phyloP scores from a whole-genome alignment of 2,329 filamentous ascomycete genomes.

The Phyllosticta capitalensis region DNA sequence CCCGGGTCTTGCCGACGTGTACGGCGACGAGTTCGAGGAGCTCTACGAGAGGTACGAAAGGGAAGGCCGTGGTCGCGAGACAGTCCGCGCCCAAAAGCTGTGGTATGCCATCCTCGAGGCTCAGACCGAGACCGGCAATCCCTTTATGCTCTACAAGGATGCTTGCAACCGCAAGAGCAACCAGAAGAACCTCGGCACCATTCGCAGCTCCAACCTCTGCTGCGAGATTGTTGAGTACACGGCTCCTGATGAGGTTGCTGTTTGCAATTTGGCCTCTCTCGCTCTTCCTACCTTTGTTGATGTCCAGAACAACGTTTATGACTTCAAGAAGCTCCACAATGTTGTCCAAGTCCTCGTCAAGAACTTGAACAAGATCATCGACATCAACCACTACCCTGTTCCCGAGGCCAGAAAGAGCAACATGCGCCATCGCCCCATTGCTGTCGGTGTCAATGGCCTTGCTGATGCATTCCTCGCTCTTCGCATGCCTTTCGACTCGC shows the following conservation, averaged over 20 bases:
- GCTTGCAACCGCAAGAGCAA: conserved; percentile 98
- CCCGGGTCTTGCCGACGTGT: conserved; percentile 88
- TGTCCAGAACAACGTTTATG: conserved; percentile 71
- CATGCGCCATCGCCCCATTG: conserved; percentile 91
- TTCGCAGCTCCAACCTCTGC: conserved; percentile 97
- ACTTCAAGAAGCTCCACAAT: conserved; percentile 95
- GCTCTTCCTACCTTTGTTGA: conserved; percentile 88
- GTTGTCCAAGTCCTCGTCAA: conserved; percentile 85
- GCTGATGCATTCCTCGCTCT: conserved; percentile 96
- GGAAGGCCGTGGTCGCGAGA: conserved; percentile 79
- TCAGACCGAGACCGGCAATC: conserved; percentile 97
- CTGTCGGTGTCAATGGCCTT: conserved; percentile 93
- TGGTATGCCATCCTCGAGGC: conserved; percentile 98
- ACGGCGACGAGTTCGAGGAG: conserved; percentile 93
- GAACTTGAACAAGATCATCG: conserved; percentile 97
- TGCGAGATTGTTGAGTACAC: conserved; percentile 98
- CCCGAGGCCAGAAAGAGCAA: conserved; percentile 90
- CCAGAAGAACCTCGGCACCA: conserved; percentile 98
- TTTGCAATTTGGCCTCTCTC: conserved; percentile 94
- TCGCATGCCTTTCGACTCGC: conserved; percentile 92
- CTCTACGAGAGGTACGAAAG: conserved; percentile 89
- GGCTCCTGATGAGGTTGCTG: conserved; percentile 93
- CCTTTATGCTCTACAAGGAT: conserved; percentile 99
- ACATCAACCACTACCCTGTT: conserved; percentile 98
- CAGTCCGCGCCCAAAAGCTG: conserved; percentile 94